These are phyloP conservation scores for Eruca vesicaria DNA, from an alignment of 441 rosid species.

Conservation along the genomic window DNA sequence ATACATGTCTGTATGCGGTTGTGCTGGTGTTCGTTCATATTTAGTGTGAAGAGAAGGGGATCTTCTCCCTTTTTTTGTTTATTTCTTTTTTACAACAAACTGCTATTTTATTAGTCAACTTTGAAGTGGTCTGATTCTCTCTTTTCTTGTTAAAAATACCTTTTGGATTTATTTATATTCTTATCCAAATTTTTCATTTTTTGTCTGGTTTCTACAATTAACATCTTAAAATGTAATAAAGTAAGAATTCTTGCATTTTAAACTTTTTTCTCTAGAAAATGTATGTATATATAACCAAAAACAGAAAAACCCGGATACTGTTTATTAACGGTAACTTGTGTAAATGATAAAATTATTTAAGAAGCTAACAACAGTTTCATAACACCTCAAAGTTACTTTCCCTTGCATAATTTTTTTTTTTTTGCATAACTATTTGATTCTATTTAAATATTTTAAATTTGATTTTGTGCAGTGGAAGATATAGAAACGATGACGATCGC, in stretches of 20 bases:
- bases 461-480: constrained; percentile 25
- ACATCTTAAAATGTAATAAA: not conserved
- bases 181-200: not conserved
- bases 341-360: not conserved
- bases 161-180: not conserved
- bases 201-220: not conserved
- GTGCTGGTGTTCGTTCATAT: not conserved
- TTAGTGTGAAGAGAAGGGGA: not conserved
- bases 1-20: not conserved
- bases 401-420: constrained; percentile 15
- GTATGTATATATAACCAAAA: not conserved
- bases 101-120: too few relatives aligned
- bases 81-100: too few relatives aligned
- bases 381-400: constrained; percentile 14
- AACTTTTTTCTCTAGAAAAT: not conserved
- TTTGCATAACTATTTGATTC: too few relatives aligned
- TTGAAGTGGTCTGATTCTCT: too few relatives aligned
- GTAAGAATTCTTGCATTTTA: not conserved
- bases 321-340: not conserved
- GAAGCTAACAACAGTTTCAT: not conserved
- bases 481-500: constrained; percentile 17
- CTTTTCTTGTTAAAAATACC: not conserved
- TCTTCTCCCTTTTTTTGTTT: not conserved
- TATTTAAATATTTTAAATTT: constrained; percentile 23
- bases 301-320: not conserved